Conservation (phyloP, 2,329 filamentous ascomycete genomes). For the Scedosporium apiospermum region DNA sequence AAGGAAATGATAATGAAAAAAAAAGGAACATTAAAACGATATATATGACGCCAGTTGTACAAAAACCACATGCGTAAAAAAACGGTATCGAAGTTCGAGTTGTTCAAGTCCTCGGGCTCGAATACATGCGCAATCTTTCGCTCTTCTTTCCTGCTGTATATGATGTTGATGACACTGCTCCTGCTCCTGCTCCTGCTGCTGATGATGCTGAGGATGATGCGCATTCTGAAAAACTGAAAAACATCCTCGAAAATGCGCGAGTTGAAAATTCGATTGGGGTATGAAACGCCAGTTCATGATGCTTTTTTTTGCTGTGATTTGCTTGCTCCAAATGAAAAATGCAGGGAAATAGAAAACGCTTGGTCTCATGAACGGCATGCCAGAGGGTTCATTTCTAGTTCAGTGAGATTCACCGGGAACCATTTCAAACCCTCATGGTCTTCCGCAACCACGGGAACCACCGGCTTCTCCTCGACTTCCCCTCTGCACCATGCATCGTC, state of each 20-base stretch:
- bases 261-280: conserved; percentile 4
- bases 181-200: neutral
- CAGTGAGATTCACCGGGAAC: neutral
- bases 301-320: neutral
- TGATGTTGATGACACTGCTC: neutral
- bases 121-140: neutral
- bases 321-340: neutral
- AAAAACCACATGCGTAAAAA: neutral
- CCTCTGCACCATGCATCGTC: conserved; percentile 10
- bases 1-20: neutral
- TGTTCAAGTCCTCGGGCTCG: neutral
- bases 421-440: neutral
- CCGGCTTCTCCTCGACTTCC: neutral
- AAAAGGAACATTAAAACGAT: neutral
- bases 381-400: no score
- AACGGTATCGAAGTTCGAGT: neutral
- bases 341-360: neutral
- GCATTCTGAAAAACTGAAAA: neutral
- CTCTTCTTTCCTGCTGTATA: neutral
- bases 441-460: neutral
- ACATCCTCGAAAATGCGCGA: neutral
- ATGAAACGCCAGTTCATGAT: conserved; percentile 1
- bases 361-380: neutral
- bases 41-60: neutral
- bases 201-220: neutral